Evolutionary conservation across 768 basidiomycete genomes (phyloP).

Genomic region (Xerocomellus chrysenteron): DNA sequence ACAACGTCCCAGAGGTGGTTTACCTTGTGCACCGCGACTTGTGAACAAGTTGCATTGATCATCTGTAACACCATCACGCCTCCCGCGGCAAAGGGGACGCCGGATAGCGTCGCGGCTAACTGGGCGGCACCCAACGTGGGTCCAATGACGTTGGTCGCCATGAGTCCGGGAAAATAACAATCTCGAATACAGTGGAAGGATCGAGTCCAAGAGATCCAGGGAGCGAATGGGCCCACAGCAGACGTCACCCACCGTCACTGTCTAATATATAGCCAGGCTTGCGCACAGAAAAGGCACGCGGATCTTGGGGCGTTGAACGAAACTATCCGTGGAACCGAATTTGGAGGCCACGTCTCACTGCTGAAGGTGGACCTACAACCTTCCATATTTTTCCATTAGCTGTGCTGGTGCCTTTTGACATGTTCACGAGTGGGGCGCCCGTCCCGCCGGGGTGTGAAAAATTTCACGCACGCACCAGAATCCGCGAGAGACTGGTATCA

Average conservation of each 20-base stretch:
- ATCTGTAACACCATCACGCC: conserved; percentile 44
- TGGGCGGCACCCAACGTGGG: conserved; percentile 35
- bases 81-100: conserved; percentile 46
- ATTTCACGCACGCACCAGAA: background rate
- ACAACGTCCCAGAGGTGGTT: background rate
- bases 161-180: background rate
- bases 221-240: background rate
- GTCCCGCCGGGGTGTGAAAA: background rate
- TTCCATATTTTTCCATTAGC: conserved; percentile 1
- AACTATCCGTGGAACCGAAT: background rate
- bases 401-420: background rate
- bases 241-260: background rate
- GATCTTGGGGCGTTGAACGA: background rate
- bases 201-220: background rate
- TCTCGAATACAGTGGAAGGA: background rate
- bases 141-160: conserved; percentile 17
- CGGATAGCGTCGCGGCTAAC: conserved; percentile 43
- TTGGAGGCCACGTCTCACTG: background rate
- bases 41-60: conserved; percentile 44
- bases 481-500: background rate
- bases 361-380: conserved; percentile 9
- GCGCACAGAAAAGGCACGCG: background rate
- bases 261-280: conserved; percentile 9
- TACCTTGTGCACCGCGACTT: conserved; percentile 52
- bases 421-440: background rate